Base-by-base conservation (phyloP, 768 basidiomycete genomes). In the Astraeus odoratus region DNA sequence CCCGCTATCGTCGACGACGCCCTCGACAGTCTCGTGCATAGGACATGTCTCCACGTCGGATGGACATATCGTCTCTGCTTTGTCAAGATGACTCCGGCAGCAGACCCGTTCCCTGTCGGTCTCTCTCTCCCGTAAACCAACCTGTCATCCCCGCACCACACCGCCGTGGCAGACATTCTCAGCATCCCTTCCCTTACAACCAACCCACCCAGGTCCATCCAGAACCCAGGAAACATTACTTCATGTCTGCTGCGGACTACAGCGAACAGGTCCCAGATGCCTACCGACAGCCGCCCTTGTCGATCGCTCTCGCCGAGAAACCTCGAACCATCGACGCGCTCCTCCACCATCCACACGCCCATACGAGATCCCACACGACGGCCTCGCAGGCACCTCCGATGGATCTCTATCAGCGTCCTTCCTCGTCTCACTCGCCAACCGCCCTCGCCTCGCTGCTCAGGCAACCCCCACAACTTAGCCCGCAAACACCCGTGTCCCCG, bases 51-150 rank as follows among this genome's bases (percentile, higher is more conserved):
- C 78, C 81, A 22, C 72, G 83, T 43, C 73, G 85, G 41, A 80
- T 88, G 57, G 80, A 81, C 56, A 88, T 89, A 19, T 81, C 83
- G 12, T 84, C 83, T 7, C 76, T 88, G 30, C 74, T 87, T 24
- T 86, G 82, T 57, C 67, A 73, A 55, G 76, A 78, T 57, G 65
- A 71, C n/a, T n/a, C n/a, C n/a, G n/a, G n/a, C n/a, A n/a, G n/a
- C n/a, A n/a, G n/a, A n/a, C n/a, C n/a, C n/a, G n/a, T n/a, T n/a
- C n/a, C n/a, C n/a, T n/a, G n/a, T n/a, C n/a, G n/a, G n/a, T n/a
- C n/a, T n/a, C n/a, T n/a, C n/a, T n/a, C n/a, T n/a, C n/a, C n/a
- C n/a, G n/a, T n/a, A n/a, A n/a, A n/a, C n/a, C n/a, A n/a, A n/a
- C n/a, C n/a, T n/a, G n/a, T n/a, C n/a, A n/a, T n/a, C n/a, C n/a